These are phyloP conservation scores for Komagataella phaffii DNA, from an alignment of 805 yeast species.

Conservation along the genomic window DNA sequence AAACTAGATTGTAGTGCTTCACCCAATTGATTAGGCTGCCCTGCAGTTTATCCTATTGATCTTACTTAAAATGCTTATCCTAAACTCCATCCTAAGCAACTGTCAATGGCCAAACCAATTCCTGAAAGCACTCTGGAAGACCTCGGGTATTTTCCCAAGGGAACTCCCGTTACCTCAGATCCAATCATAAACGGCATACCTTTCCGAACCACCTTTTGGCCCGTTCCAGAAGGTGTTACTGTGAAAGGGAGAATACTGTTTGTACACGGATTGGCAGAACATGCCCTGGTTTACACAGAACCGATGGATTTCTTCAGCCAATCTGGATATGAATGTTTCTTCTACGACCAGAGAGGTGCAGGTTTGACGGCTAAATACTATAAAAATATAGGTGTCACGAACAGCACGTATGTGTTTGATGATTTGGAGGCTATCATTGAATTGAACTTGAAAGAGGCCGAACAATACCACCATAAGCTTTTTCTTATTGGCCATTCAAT, in stretches of 20 bases:
- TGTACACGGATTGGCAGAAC: constrained; percentile 67
- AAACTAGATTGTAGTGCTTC: background rate
- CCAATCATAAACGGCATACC: background rate
- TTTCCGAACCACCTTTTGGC: background rate
- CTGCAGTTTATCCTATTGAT: background rate
- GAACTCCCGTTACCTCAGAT: background rate
- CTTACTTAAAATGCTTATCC: no score
- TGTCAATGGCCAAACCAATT: background rate
- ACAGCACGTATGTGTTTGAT: constrained; percentile 39
- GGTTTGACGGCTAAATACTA: constrained; percentile 46
- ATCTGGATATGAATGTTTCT: constrained; percentile 50
- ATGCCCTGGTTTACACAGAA: constrained; percentile 31
- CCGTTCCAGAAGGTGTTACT: constrained; percentile 1
- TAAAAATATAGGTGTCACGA: constrained; percentile 37
- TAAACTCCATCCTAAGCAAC: background rate
- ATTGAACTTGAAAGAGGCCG: constrained; percentile 22
- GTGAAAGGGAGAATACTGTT: constrained; percentile 41
- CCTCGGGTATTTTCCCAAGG: background rate
- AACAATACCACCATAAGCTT: constrained; percentile 17
- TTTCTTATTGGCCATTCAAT: constrained; percentile 59
- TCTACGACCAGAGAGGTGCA: constrained; percentile 68
- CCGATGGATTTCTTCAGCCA: constrained; percentile 37
- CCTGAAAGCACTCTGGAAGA: background rate
- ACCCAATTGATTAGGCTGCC: background rate
- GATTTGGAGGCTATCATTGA: constrained; percentile 50